Conservation (phyloP, 2,329 filamentous ascomycete species). For the Cladophialophora psammophila region DNA sequence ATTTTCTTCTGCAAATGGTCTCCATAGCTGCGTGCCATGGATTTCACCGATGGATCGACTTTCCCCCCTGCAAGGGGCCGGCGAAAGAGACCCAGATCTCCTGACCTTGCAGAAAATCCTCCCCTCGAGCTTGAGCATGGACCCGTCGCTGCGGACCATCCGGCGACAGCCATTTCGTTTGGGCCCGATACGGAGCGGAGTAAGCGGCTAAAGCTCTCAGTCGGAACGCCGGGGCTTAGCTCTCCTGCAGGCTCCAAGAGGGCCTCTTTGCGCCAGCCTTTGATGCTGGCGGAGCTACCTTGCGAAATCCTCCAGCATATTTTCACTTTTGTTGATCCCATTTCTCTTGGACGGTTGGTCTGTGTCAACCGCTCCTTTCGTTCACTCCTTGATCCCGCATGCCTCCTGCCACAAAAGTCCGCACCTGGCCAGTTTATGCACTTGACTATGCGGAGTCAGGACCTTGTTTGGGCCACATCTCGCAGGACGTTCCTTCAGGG, state of each 20-base stretch:
- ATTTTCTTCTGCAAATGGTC: conserved; percentile 23
- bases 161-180: background rate
- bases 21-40: conserved; percentile 17
- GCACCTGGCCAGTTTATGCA: conserved; percentile 42
- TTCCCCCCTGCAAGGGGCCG: background rate
- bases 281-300: conserved; percentile 29
- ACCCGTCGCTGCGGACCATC: background rate
- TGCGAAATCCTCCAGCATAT: conserved; percentile 72
- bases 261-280: background rate
- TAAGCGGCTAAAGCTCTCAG: conserved; percentile 24
- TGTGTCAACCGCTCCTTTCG: conserved; percentile 73
- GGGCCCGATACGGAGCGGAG: conserved; percentile 9
- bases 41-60: conserved; percentile 1
- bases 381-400: conserved; percentile 62
- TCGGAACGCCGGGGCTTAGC: background rate
- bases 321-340: conserved; percentile 71
- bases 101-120: conserved; percentile 13
- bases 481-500: conserved; percentile 70
- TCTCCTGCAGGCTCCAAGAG: background rate
- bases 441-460: conserved; percentile 59
- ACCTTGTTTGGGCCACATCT: conserved; percentile 74
- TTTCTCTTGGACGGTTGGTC: conserved; percentile 69
- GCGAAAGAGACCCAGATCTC: conserved; percentile 26
- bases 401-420: conserved; percentile 46
- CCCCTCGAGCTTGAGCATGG: conserved; percentile 5